Base-by-base conservation (phyloP, 2,329 filamentous ascomycete species). In the Cytospora schulzeri region DNA sequence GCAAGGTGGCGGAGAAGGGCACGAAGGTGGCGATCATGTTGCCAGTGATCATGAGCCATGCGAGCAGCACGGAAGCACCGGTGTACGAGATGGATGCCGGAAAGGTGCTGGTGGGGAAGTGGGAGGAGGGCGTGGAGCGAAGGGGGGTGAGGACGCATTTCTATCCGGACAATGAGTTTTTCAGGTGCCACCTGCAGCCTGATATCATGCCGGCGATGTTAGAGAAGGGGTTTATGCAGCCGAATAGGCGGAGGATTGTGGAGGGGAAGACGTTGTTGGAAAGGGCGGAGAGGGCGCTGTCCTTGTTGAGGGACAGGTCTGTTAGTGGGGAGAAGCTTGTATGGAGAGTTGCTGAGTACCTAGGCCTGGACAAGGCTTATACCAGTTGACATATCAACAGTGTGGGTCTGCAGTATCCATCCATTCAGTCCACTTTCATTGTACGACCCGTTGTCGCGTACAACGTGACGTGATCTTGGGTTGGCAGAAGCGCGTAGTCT, bases 11-110 rank as follows among this genome's bases (percentile, higher is more conserved):
- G 0, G 73, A 78, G 64, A 71, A 60, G 1, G 83, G 83, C 0
- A 74, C 78, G 4, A 83, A 74, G 28, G 83, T 89, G 0, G 87
- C 85, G 0, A 74, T 88, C 19, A 79, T 89, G 74, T 73, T 90
- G 7, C 87, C 87, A 0, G 80, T 88, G 19, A 85, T 89, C 63
- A 68, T 86, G 53, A 78, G 74, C 52, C 82, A 87, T 66, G 80
- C 85, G 0, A 80, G 76, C 0, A 76, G 79, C 5, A 76, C 75
- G 0, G 74, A 79, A 22, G 75, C 73, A 64, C 85, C 86, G 0
- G 77, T 81, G 66, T 88, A 86, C 62, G 77, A 77, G 41, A 84
- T 86, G 82, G 82, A 86, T 57, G 80, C 80, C 1, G 54, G 68
- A n/a, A 74, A 73, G 9, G 76, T 73, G 14, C 76, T 79, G 8